Percentiles rank a stretch among this genome's conserved stretches.
Conservation (phyloP, 306 rosid genomes). For the Astragalus membranaceus region DNA sequence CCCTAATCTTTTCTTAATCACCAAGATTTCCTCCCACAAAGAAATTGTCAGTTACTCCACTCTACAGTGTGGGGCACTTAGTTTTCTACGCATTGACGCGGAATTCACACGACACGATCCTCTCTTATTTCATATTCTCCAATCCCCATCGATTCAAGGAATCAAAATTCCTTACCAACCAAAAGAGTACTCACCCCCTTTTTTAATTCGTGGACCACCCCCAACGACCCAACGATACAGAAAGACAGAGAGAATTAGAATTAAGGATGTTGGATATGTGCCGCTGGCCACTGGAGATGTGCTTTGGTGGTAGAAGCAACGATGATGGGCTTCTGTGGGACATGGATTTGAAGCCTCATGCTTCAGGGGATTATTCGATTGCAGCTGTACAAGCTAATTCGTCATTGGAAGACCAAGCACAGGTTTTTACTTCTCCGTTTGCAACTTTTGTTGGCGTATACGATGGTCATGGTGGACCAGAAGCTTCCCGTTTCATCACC, state of each 20-base stretch:
- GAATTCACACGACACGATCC: constrained; percentile 33
- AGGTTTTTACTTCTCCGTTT: constrained; percentile 32
- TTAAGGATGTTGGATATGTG: constrained; percentile 32
- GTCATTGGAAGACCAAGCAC: constrained; percentile 36
- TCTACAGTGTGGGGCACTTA: neutral
- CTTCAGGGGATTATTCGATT: constrained; percentile 34
- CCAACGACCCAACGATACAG: neutral
- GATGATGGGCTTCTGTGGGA: constrained; percentile 32
- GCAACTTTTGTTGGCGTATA: constrained; percentile 56
- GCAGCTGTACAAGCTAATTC: constrained; percentile 42
- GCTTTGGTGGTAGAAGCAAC: constrained; percentile 27
- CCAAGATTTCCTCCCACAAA: neutral
- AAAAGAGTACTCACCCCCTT: constrained; percentile 15
- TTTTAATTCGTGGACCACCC: neutral
- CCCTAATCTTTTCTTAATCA: neutral
- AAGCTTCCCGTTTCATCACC: constrained; percentile 56
- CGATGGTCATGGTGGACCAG: constrained; percentile 78
- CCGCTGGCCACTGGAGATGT: constrained; percentile 26
- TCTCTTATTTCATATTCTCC: neutral
- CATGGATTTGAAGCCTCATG: constrained; percentile 24
- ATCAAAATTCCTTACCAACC: constrained; percentile 4
- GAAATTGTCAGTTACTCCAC: neutral
- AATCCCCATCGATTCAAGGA: neutral
- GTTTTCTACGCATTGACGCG: constrained; percentile 31
- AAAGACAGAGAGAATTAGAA: neutral